Evolutionary conservation across 352 stramenopile genomes (phyloP).

Genomic region (Globisporangium iwayamae): DNA sequence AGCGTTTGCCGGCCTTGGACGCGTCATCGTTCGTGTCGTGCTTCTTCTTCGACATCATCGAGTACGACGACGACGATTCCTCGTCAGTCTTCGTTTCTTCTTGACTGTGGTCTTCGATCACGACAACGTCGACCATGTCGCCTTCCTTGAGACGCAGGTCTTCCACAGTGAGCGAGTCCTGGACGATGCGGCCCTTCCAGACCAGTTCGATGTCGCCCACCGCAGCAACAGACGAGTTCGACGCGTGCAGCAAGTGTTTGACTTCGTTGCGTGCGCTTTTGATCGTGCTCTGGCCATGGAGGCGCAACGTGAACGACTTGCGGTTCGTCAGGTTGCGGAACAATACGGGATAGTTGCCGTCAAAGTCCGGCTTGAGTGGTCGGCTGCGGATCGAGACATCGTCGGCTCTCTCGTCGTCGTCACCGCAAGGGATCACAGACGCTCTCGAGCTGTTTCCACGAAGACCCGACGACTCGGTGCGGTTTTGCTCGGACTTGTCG

Average conservation of each 20-base stretch:
- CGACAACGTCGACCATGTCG: slow-evolving; percentile 61
- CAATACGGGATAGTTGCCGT: slow-evolving; percentile 52
- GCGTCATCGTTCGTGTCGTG: slow-evolving; percentile 23
- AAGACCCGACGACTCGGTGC: slow-evolving; percentile 6
- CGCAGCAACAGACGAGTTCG: slow-evolving; percentile 24
- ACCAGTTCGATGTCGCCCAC: slow-evolving; percentile 64
- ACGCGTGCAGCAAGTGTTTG: slow-evolving; percentile 50
- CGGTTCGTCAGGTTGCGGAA: slow-evolving; percentile 72
- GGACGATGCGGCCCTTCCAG: slow-evolving; percentile 54
- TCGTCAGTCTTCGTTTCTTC: slow-evolving; percentile 30
- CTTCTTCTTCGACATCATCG: slow-evolving; percentile 30
- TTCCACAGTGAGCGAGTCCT: slow-evolving; percentile 40
- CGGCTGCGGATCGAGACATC: slow-evolving; percentile 27
- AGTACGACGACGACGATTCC: slow-evolving; percentile 15
- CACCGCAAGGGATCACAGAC: slow-evolving; percentile 51
- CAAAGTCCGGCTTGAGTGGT: slow-evolving; percentile 40
- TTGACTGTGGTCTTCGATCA: slow-evolving; percentile 51
- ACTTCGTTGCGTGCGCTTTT: slow-evolving; percentile 58
- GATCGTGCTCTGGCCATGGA: slow-evolving; percentile 46
- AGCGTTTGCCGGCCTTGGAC: slow-evolving; percentile 40
- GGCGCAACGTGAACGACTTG: slow-evolving; percentile 58
- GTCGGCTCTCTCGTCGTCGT: slow-evolving; percentile 45
- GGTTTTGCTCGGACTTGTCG: slow-evolving; percentile 37
- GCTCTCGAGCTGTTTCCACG: slow-evolving; percentile 27
- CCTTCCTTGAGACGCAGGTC: slow-evolving; percentile 58